Evolutionary conservation across 75 land plant species (phyloP).

Genomic region (Sequoia sempervirens): DNA sequence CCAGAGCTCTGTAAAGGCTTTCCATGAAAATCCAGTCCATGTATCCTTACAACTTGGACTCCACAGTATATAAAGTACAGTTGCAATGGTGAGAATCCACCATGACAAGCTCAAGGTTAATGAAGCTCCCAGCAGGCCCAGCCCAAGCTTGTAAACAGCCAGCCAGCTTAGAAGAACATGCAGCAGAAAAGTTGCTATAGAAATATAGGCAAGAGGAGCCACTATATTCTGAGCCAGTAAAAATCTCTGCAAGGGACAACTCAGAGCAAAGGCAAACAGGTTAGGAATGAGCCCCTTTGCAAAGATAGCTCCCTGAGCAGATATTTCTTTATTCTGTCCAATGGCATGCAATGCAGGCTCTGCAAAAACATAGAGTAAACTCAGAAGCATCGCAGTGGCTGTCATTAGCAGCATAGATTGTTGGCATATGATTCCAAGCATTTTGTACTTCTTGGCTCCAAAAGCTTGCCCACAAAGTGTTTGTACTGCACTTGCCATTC

Average conservation of each 20-base stretch:
- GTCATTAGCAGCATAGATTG: conserved; percentile 25
- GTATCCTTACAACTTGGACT: conserved; percentile 22
- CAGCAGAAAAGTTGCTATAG: no score
- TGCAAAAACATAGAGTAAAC: conserved; percentile 19
- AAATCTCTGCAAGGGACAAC: conserved; percentile 34
- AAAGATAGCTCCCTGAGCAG: conserved; percentile 22
- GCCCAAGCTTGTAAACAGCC: conserved; percentile 9
- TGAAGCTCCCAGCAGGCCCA: conserved; percentile 27
- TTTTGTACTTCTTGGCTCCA: conserved; percentile 33
- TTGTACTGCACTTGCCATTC: conserved; percentile 43
- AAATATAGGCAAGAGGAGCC: neutral
- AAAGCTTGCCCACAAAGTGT: conserved; percentile 53
- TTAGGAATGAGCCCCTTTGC: conserved; percentile 26
- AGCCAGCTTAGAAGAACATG: no score
- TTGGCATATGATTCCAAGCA: conserved; percentile 38
- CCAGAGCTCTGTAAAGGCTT: conserved; percentile 34
- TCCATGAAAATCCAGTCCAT: conserved; percentile 26
- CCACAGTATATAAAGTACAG: conserved; percentile 7
- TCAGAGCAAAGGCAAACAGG: conserved; percentile 18
- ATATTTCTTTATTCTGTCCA: conserved; percentile 20
- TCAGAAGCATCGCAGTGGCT: conserved; percentile 11
- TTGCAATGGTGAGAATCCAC: neutral
- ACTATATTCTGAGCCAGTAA: conserved; percentile 42
- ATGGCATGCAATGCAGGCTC: conserved; percentile 18
- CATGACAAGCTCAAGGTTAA: conserved; percentile 12